Evolutionary conservation across 1,284 basidiomycete genomes (phyloP).

Genomic region (Psilocybe mexicana): DNA sequence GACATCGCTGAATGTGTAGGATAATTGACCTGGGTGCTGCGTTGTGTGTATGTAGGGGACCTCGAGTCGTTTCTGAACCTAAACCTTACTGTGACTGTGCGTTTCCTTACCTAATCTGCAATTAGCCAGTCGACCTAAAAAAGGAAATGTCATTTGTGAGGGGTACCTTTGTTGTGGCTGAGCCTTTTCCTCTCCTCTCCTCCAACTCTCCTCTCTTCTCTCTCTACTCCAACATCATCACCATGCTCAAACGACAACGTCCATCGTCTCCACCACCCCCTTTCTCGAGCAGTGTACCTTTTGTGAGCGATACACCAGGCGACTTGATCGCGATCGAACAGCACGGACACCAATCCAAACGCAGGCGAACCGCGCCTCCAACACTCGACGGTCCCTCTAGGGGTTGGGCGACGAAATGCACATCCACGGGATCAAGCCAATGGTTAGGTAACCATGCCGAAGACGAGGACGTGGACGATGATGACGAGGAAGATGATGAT

Average conservation of each 20-base stretch:
- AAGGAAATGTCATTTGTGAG: not conserved
- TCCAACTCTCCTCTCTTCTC: not conserved
- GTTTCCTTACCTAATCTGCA: slow-evolving; percentile 18
- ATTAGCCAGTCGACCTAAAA: not conserved
- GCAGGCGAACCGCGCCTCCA: slow-evolving; percentile 48
- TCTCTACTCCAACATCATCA: not conserved
- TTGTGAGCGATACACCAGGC: slow-evolving; percentile 30
- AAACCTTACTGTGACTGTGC: not conserved
- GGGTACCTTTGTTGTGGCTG: not conserved
- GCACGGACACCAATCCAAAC: slow-evolving; percentile 40
- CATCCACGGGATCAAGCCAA: not conserved
- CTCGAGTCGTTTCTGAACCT: not conserved
- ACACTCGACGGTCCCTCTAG: slow-evolving; percentile 44
- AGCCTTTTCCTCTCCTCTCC: not conserved
- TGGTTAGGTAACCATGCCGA: not conserved
- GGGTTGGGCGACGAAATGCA: slow-evolving; percentile 34
- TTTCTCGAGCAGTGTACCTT: slow-evolving; percentile 36
- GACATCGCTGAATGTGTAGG: slow-evolving; percentile 39
- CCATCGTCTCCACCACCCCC: slow-evolving; percentile 48
- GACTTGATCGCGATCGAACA: slow-evolving; percentile 21
- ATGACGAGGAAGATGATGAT: slow-evolving; percentile 32
- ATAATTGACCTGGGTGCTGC: not conserved
- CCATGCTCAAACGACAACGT: slow-evolving; percentile 72
- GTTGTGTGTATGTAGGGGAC: not conserved
- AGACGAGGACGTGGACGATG: not conserved